Percentiles rank a stretch among this genome's conserved stretches.
Conservation (phyloP, 805 yeast species). For the Spathaspora passalidarum region DNA sequence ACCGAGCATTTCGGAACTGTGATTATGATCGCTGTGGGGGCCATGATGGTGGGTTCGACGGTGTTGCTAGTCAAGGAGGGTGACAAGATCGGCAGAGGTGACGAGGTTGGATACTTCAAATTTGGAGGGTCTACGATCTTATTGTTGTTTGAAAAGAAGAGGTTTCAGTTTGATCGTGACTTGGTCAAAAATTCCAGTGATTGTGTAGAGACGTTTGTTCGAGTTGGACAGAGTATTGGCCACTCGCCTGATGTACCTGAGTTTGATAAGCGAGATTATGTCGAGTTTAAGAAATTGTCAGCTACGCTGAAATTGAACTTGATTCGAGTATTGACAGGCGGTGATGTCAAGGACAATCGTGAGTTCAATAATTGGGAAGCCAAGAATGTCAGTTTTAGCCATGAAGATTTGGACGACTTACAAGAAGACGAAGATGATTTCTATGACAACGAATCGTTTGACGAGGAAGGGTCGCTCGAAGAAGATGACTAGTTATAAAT, state of each 20-base stretch:
- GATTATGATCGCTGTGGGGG: constrained; percentile 82
- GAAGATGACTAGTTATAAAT: neutral
- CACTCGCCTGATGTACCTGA: constrained; percentile 56
- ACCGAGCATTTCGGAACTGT: constrained; percentile 77
- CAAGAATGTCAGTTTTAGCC: constrained; percentile 22
- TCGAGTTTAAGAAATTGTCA: constrained; percentile 44
- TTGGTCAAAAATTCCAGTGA: constrained; percentile 62
- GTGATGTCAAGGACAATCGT: constrained; percentile 33
- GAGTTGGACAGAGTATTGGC: constrained; percentile 92
- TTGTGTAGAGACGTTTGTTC: constrained; percentile 75
- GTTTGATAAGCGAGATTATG: constrained; percentile 40
- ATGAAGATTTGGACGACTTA: constrained; percentile 11
- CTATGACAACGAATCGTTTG: constrained; percentile 13
- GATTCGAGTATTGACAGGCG: constrained; percentile 59
- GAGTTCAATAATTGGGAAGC: constrained; percentile 40
- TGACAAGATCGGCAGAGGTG: constrained; percentile 58
- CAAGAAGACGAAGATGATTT: constrained; percentile 12
- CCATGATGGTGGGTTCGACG: constrained; percentile 98
- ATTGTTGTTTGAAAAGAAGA: constrained; percentile 52
- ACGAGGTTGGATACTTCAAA: constrained; percentile 90
- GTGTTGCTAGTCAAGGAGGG: constrained; percentile 66
- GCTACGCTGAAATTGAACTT: constrained; percentile 47
- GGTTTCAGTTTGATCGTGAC: constrained; percentile 69
- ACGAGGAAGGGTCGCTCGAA: constrained; percentile 16
- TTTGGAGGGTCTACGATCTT: constrained; percentile 94